These are phyloP conservation scores for Stylonectria norvegica DNA, from an alignment of 2,329 filamentous ascomycete genomes.

Conservation along the genomic window DNA sequence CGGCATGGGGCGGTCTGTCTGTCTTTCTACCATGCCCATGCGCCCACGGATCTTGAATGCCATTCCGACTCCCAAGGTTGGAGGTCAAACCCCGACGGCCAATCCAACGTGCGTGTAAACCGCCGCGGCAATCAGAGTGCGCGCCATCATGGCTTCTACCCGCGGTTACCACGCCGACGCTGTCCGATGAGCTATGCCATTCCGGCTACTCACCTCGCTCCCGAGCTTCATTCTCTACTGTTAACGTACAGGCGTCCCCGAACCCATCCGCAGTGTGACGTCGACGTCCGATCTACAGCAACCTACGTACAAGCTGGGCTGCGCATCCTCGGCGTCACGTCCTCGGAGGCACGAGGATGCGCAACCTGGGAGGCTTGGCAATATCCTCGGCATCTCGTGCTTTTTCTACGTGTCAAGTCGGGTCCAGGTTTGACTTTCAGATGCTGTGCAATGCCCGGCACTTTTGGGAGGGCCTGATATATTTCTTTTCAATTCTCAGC, in stretches of 20 bases:
- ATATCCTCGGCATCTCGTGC: slow-evolving; percentile 25
- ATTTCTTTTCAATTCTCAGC: slow-evolving; percentile 29
- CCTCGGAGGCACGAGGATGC: too few species aligned
- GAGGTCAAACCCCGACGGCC: background rate
- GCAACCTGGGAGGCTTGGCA: slow-evolving; percentile 4
- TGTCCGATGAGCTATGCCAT: background rate
- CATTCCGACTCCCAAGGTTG: background rate
- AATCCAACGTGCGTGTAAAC: too few species aligned
- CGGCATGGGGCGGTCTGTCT: too few species aligned
- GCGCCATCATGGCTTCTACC: background rate
- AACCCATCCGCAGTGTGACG: slow-evolving; percentile 17
- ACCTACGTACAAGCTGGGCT: too few species aligned
- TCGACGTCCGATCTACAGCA: too few species aligned
- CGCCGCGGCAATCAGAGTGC: too few species aligned
- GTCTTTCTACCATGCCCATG: too few species aligned
- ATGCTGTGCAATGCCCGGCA: too few species aligned
- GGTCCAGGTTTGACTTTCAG: too few species aligned
- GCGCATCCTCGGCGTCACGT: slow-evolving; percentile 24
- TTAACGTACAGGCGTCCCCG: slow-evolving; percentile 11
- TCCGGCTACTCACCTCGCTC: background rate
- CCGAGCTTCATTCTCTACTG: background rate
- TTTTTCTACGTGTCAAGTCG: slow-evolving; percentile 15
- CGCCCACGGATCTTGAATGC: too few species aligned
- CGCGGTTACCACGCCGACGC: background rate
- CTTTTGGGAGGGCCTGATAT: too few species aligned